Base-by-base conservation (phyloP, 352 stramenopile genomes). In the Phytophthora nicotianae region DNA sequence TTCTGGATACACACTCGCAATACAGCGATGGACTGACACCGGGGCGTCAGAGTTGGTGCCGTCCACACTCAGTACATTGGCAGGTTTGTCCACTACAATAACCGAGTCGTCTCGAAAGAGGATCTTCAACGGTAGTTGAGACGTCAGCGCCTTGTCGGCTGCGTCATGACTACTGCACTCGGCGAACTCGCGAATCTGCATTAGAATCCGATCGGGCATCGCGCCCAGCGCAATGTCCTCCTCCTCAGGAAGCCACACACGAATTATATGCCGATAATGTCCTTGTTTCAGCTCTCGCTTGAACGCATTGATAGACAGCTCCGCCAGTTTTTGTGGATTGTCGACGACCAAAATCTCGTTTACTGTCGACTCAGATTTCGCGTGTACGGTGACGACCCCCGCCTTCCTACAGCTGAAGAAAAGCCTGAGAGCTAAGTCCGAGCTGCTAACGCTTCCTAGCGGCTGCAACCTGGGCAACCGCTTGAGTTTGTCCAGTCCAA, bases 1-100 rank as follows among this genome's bases (percentile, higher is more conserved):
- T 38, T 82, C 75, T 4, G 75, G 76, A 45, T 76, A 89, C 33
- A 80, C 58, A 24, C 57, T 57, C 8, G 65, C 62, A 37, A 93
- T 65, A 16, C 70, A 64, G 13, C 59, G 58, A 54, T 88, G 77
- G 16, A 91, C 51, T 16, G 84, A 93, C 8, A 66, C 23, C 4
- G 72, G 51, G 32, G 62, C 51, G 10, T 74, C 19, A 3, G 58
- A 46, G 16, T 75, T 54, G 3, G 68, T 83, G 16, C 79, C 77
- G 17, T 89, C 78, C 3, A 93, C 82, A 45, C 74, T 91, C 26
- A 85, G 60, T 35, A 90, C 43, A 29, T 82, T 77, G 1, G 73
- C 51, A 0, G 79, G 79, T 14, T 93, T 93, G 46, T 89, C 47
- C 13, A 93, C 70, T 5, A 91, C 81, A 10, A 80, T 49, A 38